Base-by-base conservation (phyloP, 805 yeast species). In the Yamadazyma tumulicola region DNA sequence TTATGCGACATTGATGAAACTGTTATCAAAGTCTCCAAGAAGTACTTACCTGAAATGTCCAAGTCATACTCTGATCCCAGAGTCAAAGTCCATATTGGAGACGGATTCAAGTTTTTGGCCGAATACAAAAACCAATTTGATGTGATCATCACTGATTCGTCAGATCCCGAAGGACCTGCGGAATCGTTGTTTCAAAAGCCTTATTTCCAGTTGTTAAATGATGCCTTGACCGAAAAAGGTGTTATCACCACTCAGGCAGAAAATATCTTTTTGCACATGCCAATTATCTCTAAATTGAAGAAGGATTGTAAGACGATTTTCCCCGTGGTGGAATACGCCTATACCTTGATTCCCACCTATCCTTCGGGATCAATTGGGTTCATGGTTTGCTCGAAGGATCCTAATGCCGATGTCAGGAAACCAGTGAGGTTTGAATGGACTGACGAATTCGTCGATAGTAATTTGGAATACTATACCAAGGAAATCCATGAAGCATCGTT, bases 101-200 rank as follows among this genome's bases (percentile, higher is more conserved):
- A 91, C 59, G 98, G 98, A n/a, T 91, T 91, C 75, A 88, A 91
- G 71, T 91, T 85, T 67, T 75, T 91, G 59, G 81, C 81, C 41
- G 85, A 84, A 52, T 67, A 83, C 71, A 79, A 80, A 61, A 83
- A 85, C 69, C 76, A 85, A 38, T 91, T 85, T 52, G 98, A 91
- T 58, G 97, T 89, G 31, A 91, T 91, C 62, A 84, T 91, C 61
- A 91, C 97, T 33, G 98, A 91, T 61, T 88, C 97, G 19, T 86
- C 96, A 21, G 97, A 91, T 64, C 97, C 97, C 32, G 97, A 91
- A 63, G 98, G 97, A 37, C 97, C 98, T 21, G 97, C 97, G 32
- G 96, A 82, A 62, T 73, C 86, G 23, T 74, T 91, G 34, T 93
- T 93, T 78, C 95, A 89, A 69, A 82, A 85, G 60, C 86, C 88